Evolutionary conservation across 1,284 basidiomycete species (phyloP).

Genomic region (Ceratobasidium sp.): DNA sequence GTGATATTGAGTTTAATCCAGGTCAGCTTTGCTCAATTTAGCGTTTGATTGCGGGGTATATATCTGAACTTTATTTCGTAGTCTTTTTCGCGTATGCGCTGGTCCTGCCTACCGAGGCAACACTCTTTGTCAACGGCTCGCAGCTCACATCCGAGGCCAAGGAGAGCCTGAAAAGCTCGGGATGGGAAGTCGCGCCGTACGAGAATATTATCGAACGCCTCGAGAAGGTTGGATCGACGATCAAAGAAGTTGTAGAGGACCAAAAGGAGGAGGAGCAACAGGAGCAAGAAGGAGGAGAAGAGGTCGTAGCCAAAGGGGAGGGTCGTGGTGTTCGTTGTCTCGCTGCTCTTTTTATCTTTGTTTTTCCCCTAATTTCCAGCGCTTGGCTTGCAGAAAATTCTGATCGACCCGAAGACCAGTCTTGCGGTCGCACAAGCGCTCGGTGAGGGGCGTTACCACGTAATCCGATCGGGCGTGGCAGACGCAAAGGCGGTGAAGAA

Average conservation of each 20-base stretch:
- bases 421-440: slow-evolving; percentile 27
- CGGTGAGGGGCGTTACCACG: slow-evolving; percentile 71
- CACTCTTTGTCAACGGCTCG: slow-evolving; percentile 79
- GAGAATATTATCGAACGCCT: slow-evolving; percentile 74
- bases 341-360: slow-evolving; percentile 23
- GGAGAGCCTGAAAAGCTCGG: slow-evolving; percentile 64
- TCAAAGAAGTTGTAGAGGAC: slow-evolving; percentile 53
- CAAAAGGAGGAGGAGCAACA: slow-evolving; percentile 44
- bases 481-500: slow-evolving; percentile 94
- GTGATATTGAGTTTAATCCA: slow-evolving; percentile 94
- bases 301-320: slow-evolving; percentile 22
- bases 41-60: background rate
- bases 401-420: slow-evolving; percentile 40
- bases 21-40: slow-evolving; percentile 58
- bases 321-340: slow-evolving; percentile 41
- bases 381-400: slow-evolving; percentile 24
- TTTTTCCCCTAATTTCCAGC: background rate
- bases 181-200: slow-evolving; percentile 77
- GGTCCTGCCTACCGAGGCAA: slow-evolving; percentile 74
- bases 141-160: slow-evolving; percentile 73
- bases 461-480: slow-evolving; percentile 75
- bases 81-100: slow-evolving; percentile 96
- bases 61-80: slow-evolving; percentile 52
- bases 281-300: slow-evolving; percentile 22
- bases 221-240: slow-evolving; percentile 64